Evolutionary conservation across 208 protist genomes (phyloP).

Genomic region (Wallacemonas sp.): DNA sequence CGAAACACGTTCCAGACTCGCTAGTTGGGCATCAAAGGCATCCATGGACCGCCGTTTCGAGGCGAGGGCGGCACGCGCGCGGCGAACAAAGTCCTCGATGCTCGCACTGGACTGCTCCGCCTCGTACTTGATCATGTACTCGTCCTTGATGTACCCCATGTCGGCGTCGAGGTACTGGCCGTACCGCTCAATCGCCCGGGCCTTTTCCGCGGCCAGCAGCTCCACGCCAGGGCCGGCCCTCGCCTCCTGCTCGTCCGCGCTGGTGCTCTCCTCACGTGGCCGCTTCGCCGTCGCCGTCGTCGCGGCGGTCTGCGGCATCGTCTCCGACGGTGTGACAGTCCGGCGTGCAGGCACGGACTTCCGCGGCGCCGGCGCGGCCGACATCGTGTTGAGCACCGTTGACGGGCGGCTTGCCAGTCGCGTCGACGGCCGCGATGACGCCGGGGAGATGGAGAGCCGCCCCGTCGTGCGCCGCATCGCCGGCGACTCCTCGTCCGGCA

Average conservation of each 20-base stretch:
- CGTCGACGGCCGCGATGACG: slow-evolving; percentile 25
- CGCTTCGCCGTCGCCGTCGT: neutral
- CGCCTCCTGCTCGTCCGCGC: neutral
- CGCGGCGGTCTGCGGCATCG: neutral
- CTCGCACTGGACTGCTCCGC: slow-evolving; percentile 40
- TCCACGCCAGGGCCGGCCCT: slow-evolving; percentile 16
- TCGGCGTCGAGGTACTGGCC: slow-evolving; percentile 46
- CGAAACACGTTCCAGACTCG: slow-evolving; percentile 13
- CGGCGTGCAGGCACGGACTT: neutral
- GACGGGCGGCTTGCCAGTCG: slow-evolving; percentile 9
- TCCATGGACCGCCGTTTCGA: slow-evolving; percentile 41
- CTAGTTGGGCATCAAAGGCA: slow-evolving; percentile 28
- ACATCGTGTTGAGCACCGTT: slow-evolving; percentile 19
- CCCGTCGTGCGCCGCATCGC: slow-evolving; percentile 20
- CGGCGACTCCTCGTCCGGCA: slow-evolving; percentile 13
- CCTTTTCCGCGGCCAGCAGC: slow-evolving; percentile 29
- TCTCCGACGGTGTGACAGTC: slow-evolving; percentile 1
- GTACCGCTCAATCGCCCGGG: slow-evolving; percentile 42
- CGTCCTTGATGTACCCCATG: slow-evolving; percentile 61
- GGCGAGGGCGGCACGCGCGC: slow-evolving; percentile 27
- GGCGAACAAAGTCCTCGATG: slow-evolving; percentile 36
- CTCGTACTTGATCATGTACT: slow-evolving; percentile 66
- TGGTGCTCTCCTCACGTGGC: slow-evolving; percentile 9
- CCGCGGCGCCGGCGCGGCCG: slow-evolving; percentile 4
- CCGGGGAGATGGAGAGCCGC: slow-evolving; percentile 28